Evolutionary conservation across 306 rosid genomes (phyloP), one percentile per base, ranked within the genome.

Genomic region (Quercus aquifolioides): DNA sequence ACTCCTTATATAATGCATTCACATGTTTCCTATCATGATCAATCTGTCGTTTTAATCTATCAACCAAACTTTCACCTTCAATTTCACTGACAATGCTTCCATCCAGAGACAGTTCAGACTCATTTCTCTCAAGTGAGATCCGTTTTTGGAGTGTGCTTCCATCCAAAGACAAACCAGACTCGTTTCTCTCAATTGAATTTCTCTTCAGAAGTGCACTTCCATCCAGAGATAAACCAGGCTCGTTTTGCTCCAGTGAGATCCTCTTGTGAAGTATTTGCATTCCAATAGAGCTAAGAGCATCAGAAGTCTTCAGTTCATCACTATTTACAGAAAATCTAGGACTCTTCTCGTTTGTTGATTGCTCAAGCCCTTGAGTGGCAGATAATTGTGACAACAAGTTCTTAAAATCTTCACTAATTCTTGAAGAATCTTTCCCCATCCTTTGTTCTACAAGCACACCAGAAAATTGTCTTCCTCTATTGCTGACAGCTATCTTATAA

Each of bases 11-110:
- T 85, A 94, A 79, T 41, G 83, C 86, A 79, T 51, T 86, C 90
- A 91, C 17, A 63, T 90, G 84, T 81, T 85, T 96, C 93, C 88
- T 93, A 77, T 93, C 98, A 78, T 91, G 94, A 78, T 93, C 99
- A 69, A 90, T 70, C 84, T 93, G 97, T 72, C 99, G 84, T 77
- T 86, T 96, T 43, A 93, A 78, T 82, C 90, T 78, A 72, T 91
- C 98, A 38, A 84, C 82, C 25, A 60, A 20, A 41, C 82, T 84
- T 82, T 88, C 92, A 33, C 92, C 92, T 79, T 86, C 92, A 72
- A 88, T 82, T 46, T 88, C 92, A 68, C 92, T 77, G 64, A 86
- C 86, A 76, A 83, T 78, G 87, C 93, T 93, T 83, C 97, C 97
- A 79, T 96, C 98, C 31, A 93, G 28, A 80, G 96, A 96, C 87